Evolutionary conservation across 2,329 filamentous ascomycete genomes (phyloP).

Genomic region (Paramyrothecium roridum): DNA sequence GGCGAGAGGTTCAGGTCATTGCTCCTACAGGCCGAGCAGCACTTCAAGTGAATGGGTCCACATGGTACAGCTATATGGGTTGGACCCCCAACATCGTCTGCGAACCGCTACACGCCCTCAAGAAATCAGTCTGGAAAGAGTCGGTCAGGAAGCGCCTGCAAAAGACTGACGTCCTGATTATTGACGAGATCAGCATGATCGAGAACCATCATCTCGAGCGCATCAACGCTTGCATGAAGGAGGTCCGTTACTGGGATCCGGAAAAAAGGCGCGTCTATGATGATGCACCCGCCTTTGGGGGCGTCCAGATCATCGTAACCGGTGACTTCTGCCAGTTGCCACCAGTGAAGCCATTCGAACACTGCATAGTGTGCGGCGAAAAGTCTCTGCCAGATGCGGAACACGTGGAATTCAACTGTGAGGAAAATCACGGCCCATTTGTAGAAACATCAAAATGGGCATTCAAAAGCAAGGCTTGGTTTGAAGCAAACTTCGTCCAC

Average conservation of each 20-base stretch:
- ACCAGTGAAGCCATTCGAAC: constrained; percentile 52
- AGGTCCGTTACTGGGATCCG: not conserved
- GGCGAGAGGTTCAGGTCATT: constrained; percentile 38
- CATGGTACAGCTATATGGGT: constrained; percentile 55
- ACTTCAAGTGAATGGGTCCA: constrained; percentile 51
- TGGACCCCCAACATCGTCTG: constrained; percentile 41
- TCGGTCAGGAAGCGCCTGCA: constrained; percentile 29
- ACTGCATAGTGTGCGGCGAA: constrained; percentile 14
- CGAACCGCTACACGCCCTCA: constrained; percentile 5
- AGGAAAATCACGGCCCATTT: constrained; percentile 31
- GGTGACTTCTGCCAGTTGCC: constrained; percentile 58
- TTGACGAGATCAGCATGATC: constrained; percentile 67
- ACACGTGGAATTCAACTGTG: constrained; percentile 17
- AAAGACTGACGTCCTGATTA: constrained; percentile 52
- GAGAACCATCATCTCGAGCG: constrained; percentile 38
- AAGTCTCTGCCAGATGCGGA: not conserved
- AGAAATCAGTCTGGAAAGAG: fast-evolving
- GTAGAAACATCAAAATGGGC: constrained; percentile 56
- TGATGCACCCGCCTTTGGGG: constrained; percentile 17
- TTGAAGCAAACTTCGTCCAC: constrained; percentile 48
- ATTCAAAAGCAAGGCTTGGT: constrained; percentile 54
- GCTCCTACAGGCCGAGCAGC: constrained; percentile 61
- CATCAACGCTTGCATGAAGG: constrained; percentile 28
- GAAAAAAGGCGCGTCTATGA: not conserved
- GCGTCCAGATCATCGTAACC: constrained; percentile 18